Evolutionary conservation across 805 yeast genomes (phyloP), one percentile per base, ranked within the genome.

Genomic region (Priceomyces castillae): DNA sequence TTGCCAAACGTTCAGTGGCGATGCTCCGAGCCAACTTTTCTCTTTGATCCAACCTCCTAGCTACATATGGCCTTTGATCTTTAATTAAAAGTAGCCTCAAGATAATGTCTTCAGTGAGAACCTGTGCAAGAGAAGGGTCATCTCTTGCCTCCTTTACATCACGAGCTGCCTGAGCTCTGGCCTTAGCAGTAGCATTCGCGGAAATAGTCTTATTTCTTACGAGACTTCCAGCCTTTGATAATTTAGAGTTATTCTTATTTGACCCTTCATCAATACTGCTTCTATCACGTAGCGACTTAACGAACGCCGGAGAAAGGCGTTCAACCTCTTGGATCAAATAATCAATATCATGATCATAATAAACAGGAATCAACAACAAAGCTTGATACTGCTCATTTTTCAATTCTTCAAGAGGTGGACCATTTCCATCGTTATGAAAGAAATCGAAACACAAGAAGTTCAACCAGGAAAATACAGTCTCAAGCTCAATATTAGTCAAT

Each of bases 401-500:
- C 53, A 88, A 64, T 6, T 76, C 77, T 47, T 76, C 80, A 23
- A 86, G 51, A 1, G 88, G 76, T 0, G 94, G 94, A 0, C 96
- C 96, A 26, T 82, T 83, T 0, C 95, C 95, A 36, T 77, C 82
- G 54, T 86, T 82, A 59, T 88, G 80, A 65, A 89, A 88, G 57
- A 87, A 88, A 46, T 82, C 90, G 38, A 76, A 59, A 41, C 88
- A 76, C n/a, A 85, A 61, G 4, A 76, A 69, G 38, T 77, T 67
- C 17, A 89, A 59, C 96, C 96, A 88, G 0, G 77, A 69, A 48
- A 82, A 81, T 0, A 86, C 77, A 1, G 83, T 77, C 40, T 82
- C 88, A 23, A 85, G 64, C 55, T 89, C 95, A 17, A 64, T 67
- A 22, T 67, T 65, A 0, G 84, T 74, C 39, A 88, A 62, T 14